Conservation (phyloP, 2,329 filamentous ascomycete genomes). For the Paramyrothecium sp. region DNA sequence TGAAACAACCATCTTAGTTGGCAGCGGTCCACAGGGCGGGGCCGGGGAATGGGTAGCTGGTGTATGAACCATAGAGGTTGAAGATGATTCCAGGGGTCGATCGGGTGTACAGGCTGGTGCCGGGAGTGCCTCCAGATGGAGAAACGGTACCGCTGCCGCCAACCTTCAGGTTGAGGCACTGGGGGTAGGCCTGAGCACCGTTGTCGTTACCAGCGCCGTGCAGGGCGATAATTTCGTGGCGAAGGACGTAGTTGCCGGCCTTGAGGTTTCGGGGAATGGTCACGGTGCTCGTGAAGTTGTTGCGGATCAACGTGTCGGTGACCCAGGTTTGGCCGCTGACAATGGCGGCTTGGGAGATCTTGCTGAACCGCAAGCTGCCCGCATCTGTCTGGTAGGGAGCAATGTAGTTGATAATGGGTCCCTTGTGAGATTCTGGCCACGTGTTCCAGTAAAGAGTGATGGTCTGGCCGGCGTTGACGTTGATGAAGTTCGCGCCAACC, state of each 20-base stretch:
- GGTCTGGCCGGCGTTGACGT: constrained; percentile 33
- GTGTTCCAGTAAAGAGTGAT: constrained; percentile 36
- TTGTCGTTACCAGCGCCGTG: constrained; percentile 38
- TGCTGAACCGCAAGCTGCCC: constrained; percentile 57
- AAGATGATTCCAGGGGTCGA: constrained; percentile 23
- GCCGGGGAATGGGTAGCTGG: constrained; percentile 16
- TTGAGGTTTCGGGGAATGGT: constrained; percentile 28
- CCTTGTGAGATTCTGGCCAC: constrained; percentile 40
- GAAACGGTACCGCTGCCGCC: constrained; percentile 33
- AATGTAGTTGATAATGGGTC: constrained; percentile 62
- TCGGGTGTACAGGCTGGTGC: constrained; percentile 19
- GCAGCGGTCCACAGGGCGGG: constrained; percentile 16
- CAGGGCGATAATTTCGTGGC: constrained; percentile 50
- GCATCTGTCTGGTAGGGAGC: constrained; percentile 53
- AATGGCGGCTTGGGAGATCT: constrained; percentile 57
- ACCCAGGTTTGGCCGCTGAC: constrained; percentile 33
- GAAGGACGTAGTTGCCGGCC: constrained; percentile 41
- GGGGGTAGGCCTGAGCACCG: constrained; percentile 49
- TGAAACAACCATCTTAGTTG: constrained; percentile 3
- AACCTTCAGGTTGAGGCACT: constrained; percentile 46
- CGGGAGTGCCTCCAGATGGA: constrained; percentile 21
- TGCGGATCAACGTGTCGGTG: constrained; percentile 37
- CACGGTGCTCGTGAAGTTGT: constrained; percentile 26
- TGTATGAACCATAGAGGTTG: constrained; percentile 18
- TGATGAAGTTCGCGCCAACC: constrained; percentile 31